Percentiles rank a stretch among this genome's conserved stretches.
Evolutionary conservation across 2,329 filamentous ascomycete species (phyloP).

Genomic region (Colletotrichum salicis): DNA sequence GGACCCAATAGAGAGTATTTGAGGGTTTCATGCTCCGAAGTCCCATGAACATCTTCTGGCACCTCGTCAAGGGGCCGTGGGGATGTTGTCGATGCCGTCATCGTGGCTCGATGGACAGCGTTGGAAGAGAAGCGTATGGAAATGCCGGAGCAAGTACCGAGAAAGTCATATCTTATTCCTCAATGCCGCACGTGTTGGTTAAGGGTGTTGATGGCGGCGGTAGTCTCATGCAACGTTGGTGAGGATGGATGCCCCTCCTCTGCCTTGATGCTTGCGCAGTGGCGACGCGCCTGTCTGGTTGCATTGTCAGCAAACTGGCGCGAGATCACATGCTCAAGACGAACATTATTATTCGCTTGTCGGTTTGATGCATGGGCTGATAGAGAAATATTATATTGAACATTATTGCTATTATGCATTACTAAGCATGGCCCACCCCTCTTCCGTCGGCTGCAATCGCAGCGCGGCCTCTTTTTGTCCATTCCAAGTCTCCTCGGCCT

Average conservation of each 20-base stretch:
- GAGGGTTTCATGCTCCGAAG: constrained; percentile 65
- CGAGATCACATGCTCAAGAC: constrained; percentile 9
- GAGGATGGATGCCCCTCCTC: background rate
- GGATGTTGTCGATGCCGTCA: constrained; percentile 36
- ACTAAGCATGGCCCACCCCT: background rate
- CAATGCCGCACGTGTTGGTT: background rate
- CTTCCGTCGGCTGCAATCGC: background rate
- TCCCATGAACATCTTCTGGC: background rate
- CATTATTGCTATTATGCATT: constrained; percentile 6
- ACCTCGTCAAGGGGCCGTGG: constrained; percentile 13
- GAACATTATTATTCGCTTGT: background rate
- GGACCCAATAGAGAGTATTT: constrained; percentile 93
- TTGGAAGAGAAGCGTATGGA: background rate
- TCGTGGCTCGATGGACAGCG: background rate
- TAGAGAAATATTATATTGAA: background rate
- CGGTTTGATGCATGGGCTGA: background rate
- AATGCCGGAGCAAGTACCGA: background rate
- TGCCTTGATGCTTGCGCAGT: background rate
- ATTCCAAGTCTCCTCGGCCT: background rate
- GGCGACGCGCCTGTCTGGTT: background rate
- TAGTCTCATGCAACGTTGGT: background rate
- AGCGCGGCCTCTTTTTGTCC: background rate
- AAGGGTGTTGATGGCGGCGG: background rate
- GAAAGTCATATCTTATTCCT: constrained; percentile 14
- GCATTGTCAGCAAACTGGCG: constrained; percentile 19